Evolutionary conservation across 2,329 filamentous ascomycete genomes (phyloP), one percentile per base, ranked within the genome.

Genomic region (Arthroderma sp.): DNA sequence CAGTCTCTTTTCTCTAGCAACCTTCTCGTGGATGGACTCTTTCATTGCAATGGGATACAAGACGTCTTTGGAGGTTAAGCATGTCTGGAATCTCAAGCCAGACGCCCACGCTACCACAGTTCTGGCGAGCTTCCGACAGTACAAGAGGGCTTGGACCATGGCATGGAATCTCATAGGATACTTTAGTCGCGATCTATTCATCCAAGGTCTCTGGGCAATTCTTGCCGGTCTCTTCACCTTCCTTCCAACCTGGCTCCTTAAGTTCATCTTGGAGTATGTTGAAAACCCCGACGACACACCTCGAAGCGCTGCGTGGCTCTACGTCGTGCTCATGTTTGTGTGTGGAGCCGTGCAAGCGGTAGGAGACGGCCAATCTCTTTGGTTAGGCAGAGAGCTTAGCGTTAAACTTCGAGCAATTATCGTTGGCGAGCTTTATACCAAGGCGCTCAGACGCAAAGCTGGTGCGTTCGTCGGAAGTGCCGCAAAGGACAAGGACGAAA

Each of bases 401-500:
- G 91, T 98, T 65, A 86, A 89, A 61, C 79, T 97, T 44, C 86
- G 91, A 61, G 91, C 93, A 54, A 93, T 98, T 67, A 90, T 98
- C 61, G 89, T 98, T 63, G 93, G 93, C 57, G 93, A 98, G 67
- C 93, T 98, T 51, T 98, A 98, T 70, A 88, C 90, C 58, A 98
- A 98, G 74, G 89, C 93, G 1, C 79, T 98, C 17, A 84, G 94
- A 62, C 85, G 93, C 64, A 95, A 95, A 72, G 91, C 90, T 17
- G 85, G 89, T 21, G 84, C 91, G 7, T 82, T 84, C 17, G 79
- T 79, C 38, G 90, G 97, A 63, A 84, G 86, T 56, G 78, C 85
- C 0, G 19, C 23, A 5, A 39, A 52, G 31, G 56, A 54, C 2
- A n/a, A 52, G 25, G 23, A 44, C 35, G 38, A 56, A 43, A 52